phyloP scores from a whole-genome alignment of 148 eudicot genomes.

The Dianthus caryophyllus region DNA sequence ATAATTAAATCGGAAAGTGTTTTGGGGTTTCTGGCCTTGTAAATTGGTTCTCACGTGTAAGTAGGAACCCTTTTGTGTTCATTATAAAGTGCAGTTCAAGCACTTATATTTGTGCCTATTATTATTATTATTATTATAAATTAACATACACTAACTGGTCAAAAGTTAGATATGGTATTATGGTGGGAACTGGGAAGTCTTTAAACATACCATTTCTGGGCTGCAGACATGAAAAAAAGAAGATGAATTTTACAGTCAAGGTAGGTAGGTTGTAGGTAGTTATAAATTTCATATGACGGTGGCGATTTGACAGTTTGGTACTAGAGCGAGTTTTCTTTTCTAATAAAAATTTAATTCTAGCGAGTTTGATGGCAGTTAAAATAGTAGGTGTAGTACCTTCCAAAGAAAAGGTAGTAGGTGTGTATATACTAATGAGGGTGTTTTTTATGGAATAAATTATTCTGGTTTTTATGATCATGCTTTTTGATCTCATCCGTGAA shows the following conservation, averaged over 20 bases:
- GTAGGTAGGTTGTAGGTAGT: constrained; percentile 2
- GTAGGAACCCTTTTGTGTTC: constrained; percentile 24
- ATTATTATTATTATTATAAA: constrained; percentile 5
- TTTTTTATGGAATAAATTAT: background rate
- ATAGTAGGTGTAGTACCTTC: background rate
- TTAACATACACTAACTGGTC: constrained; percentile 7
- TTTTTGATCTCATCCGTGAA: too few species aligned
- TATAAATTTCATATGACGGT: background rate
- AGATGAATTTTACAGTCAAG: background rate
- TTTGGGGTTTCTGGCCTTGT: constrained; percentile 14
- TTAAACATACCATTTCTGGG: background rate
- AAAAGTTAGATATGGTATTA: constrained; percentile 11
- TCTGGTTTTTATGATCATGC: too few species aligned
- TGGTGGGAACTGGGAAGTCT: too few species aligned
- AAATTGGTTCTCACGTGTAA: constrained; percentile 33
- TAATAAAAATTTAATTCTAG: background rate
- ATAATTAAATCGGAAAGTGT: constrained; percentile 24
- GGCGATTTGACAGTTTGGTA: constrained; percentile 8
- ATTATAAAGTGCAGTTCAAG: constrained; percentile 21
- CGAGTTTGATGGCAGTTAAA: background rate
- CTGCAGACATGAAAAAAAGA: background rate
- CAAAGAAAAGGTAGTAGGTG: background rate
- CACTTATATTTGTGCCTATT: constrained; percentile 15
- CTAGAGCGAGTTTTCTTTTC: background rate
- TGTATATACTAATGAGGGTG: background rate